Percentiles rank a stretch among this genome's conserved stretches.
phyloP scores from a whole-genome alignment of 805 yeast genomes.

The Candida gorgasii region DNA sequence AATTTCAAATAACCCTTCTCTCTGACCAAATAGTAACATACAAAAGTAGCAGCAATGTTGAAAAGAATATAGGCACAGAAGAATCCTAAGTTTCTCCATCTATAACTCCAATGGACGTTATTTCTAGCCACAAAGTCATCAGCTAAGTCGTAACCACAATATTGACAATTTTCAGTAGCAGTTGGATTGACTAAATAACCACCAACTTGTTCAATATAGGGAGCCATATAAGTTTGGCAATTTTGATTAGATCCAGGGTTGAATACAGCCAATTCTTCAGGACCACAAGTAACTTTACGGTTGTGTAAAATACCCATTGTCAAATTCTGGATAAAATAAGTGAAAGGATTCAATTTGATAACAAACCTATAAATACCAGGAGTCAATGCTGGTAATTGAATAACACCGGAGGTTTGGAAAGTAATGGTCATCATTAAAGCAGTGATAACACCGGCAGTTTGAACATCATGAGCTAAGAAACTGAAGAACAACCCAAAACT shows the following conservation, averaged over 20 bases:
- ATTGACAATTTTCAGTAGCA: slow-evolving; percentile 45
- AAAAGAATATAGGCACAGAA: slow-evolving; percentile 57
- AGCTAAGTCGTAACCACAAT: slow-evolving; percentile 47
- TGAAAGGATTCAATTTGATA: slow-evolving; percentile 68
- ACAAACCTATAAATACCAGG: slow-evolving; percentile 57
- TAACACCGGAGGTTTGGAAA: slow-evolving; percentile 34
- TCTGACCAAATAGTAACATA: slow-evolving; percentile 31
- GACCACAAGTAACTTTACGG: slow-evolving; percentile 43
- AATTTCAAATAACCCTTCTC: slow-evolving; percentile 8
- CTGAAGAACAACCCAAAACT: slow-evolving; percentile 28
- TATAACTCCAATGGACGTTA: slow-evolving; percentile 44
- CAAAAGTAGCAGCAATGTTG: slow-evolving; percentile 47
- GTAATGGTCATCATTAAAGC: slow-evolving; percentile 26
- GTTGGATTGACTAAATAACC: slow-evolving; percentile 63
- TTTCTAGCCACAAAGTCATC: slow-evolving; percentile 48
- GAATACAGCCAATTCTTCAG: slow-evolving; percentile 28
- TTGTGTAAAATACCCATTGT: slow-evolving; percentile 48
- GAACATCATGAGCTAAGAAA: slow-evolving; percentile 22
- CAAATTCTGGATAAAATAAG: slow-evolving; percentile 64
- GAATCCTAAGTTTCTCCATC: slow-evolving; percentile 71
- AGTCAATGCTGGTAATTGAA: slow-evolving; percentile 26
- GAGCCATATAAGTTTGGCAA: slow-evolving; percentile 56
- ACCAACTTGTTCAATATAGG: slow-evolving; percentile 39
- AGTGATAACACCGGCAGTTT: slow-evolving; percentile 30
- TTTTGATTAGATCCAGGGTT: slow-evolving; percentile 57